Base-by-base conservation (phyloP, 108 stramenopile species). In the Cyclotella baltica region DNA sequence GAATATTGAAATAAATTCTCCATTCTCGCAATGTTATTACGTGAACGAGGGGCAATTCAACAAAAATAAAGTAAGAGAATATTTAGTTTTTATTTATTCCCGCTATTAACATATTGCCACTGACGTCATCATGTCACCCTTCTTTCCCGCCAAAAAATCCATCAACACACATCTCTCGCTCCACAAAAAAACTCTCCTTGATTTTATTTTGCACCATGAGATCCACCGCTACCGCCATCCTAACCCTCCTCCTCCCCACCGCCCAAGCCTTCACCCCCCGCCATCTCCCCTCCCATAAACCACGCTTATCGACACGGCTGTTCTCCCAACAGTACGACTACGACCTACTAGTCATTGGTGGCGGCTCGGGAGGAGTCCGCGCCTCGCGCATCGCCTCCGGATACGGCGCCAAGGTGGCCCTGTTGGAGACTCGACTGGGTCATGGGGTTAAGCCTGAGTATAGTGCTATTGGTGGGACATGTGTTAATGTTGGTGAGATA, bases 341-440 rank as follows among this genome's bases (percentile, higher is more conserved):
- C 50, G 86, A 84, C 53, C 62, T 84, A 57, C 65, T 86, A 38
- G 86, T 84, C 59, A 81, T 86, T 33, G 86, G 83, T 50, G 83
- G 77, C 3, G 86, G 86, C 19, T 70, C 67, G 23, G 86, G 86
- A 8, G 86, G 86, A 3, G 79, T 81, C 2, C 78, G 82, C 19
- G 82, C 78, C 61, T 81, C 80, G 0, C 83, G 83, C 50, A 81
- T 88, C 57, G 75, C 93, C 28, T 89, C 90, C 6, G 62, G 76
- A 4, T 85, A 93, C 67, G 93, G 93, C 34, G 93, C 93, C 65
- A 90, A 87, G 66, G 93, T 94, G 18, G 91, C 89, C 3, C 61
- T 93, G 27, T 64, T 93, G 48, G 92, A 93, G 35, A 73, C 66
- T 15, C 38, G 70, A 22, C 28, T 78, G 34, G 33, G 35, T 1